Base-by-base conservation (phyloP, 139 green algal genomes). In the Micromonas pusilla region DNA sequence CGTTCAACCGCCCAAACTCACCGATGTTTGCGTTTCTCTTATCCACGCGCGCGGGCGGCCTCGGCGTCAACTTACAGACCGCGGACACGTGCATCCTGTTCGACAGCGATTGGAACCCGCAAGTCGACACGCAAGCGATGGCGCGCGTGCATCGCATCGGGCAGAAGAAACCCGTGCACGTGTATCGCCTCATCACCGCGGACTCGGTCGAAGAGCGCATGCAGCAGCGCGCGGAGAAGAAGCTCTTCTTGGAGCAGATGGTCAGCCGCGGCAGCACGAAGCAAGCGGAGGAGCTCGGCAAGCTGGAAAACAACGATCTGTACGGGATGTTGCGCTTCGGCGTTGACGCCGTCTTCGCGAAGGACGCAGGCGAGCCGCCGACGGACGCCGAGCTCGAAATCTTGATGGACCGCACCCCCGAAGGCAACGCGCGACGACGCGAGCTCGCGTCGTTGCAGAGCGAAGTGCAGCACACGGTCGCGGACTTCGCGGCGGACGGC, bases 161-260 rank as follows among this genome's bases (percentile, higher is more conserved):
- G 1, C 95, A 99, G 90, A 87, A 79, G 9, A 90, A 93, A 37
- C 89, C 90, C 3, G 94, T 98, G 63, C 93, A 91, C 68, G 93
- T 97, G 76, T 98, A 83, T 53, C 52, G 83, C 9, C 60, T 87
- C 20, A 30, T 87, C 45, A 91, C 87, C 57, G 70, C 76, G 13
- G 84, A 80, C 66, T 92, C 88, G 0, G 81, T 93, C 52, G 89
- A 93, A 81, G 87, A 92, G 81, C 85, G 86, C 63, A 80, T 85
- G 53, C 77, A 81, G 34, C 64, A 86, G 36, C 71, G 80, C 1
- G 87, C 83, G 60, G 92, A 93, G 82, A 83, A 83, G 57, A 96
- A 97, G 87, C 81, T 96, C 83, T 78, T 96, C 28, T 79, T 97
- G 73, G 90, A 96, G 82, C 89, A 96, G 64, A 72, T 96, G 81